Base-by-base conservation (phyloP, 2,329 filamentous ascomycete genomes). In the Lachnellula cervina region DNA sequence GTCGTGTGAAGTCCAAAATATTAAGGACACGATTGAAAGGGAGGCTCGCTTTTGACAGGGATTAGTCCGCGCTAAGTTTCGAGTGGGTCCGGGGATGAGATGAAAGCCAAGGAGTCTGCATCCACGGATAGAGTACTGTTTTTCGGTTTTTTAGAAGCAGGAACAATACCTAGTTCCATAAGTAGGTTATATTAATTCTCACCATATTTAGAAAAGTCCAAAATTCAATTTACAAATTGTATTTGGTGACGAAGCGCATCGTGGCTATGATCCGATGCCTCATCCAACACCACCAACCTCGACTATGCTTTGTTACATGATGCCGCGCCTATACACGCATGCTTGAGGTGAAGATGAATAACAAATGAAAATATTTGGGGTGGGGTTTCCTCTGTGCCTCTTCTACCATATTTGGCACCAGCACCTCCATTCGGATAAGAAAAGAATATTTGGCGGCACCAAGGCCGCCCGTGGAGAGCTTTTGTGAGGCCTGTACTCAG, bases 11-110 rank as follows among this genome's bases (percentile, higher is more conserved):
- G 32, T 47, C 46, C n/a, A 54, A 59, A 55, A 57, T 54, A 52
- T 60, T 65, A 58, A 66, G 64, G 62, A 62, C 62, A 65, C 60
- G 62, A 63, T 63, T 56, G 55, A 64, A 63, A 59, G 28, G 58
- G 61, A 61, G 60, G 54, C 57, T 62, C 58, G 54, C 42, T 48
- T 49, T 47, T 14, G 55, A 37, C 54, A 56, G 52, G 60, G 57
- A 35, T 60, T 37, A 44, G 42, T 21, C 28, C 44, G 21, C 34
- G 47, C 47, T 49, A 49, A 38, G n/a, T 21, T 17, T 38, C 14
- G 6, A 19, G 28, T 44, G 44, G 43, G 44, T 13, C 17, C 8
- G 28, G 28, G 28, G 28, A 32, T 32, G 8, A 32, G 28, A 32
- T 32, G 28, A 32, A 32, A 8, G 28, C 28, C 28, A 32, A 32